Evolutionary conservation across 2,329 filamentous ascomycete genomes (phyloP).

Genomic region (Shiraia bambusicola): DNA sequence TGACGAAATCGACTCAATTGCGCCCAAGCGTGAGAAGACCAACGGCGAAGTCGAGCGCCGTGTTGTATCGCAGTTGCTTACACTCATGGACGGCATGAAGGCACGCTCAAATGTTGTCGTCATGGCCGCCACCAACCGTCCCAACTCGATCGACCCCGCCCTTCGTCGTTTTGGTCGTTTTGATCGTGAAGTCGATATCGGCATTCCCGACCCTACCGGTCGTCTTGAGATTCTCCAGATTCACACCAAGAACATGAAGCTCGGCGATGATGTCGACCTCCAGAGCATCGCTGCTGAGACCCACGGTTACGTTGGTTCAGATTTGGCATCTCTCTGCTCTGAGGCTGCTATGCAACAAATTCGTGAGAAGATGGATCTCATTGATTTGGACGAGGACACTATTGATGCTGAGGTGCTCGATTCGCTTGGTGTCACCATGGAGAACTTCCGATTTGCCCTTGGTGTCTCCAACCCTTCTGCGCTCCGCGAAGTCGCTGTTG

Average conservation of each 20-base stretch:
- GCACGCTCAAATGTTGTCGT: constrained; percentile 97
- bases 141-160: constrained; percentile 97
- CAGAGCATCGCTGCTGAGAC: constrained; percentile 97
- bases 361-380: constrained; percentile 99
- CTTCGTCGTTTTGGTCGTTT: constrained; percentile 98
- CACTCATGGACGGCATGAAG: constrained; percentile 99
- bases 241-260: constrained; percentile 99
- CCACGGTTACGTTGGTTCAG: constrained; percentile 97
- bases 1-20: constrained; percentile 98
- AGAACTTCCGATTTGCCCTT: constrained; percentile 99
- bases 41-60: constrained; percentile 98
- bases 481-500: constrained; percentile 96
- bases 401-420: constrained; percentile 98
- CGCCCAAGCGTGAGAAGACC: constrained; percentile 99
- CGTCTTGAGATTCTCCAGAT: constrained; percentile 99
- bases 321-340: constrained; percentile 96
- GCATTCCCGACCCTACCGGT: constrained; percentile 94
- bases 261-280: constrained; percentile 92
- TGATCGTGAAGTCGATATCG: constrained; percentile 98
- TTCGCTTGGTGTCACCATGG: constrained; percentile 97
- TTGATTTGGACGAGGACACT: constrained; percentile 97
- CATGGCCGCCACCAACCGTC: constrained; percentile 98
- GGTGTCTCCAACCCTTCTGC: constrained; percentile 98
- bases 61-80: constrained; percentile 94
- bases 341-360: constrained; percentile 99